Evolutionary conservation across 208 protist genomes (phyloP).

Genomic region (Lotmaria passim): DNA sequence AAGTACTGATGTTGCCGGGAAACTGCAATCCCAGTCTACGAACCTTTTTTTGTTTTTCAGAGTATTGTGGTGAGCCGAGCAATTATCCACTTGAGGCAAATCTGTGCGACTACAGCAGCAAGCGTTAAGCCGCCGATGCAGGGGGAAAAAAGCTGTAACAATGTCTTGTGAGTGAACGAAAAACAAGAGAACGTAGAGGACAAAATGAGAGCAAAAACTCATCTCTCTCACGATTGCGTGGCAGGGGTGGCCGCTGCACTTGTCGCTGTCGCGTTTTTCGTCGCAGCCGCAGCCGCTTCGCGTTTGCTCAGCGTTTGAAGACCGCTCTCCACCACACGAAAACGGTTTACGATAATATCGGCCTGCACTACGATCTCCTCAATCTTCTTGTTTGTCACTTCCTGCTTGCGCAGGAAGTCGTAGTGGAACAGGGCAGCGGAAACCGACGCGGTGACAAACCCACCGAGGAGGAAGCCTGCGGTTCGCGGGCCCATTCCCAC

Average conservation of each 20-base stretch:
- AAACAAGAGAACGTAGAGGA: neutral
- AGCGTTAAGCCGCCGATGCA: too few species aligned
- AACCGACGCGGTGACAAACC: slow-evolving; percentile 21
- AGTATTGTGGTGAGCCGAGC: too few species aligned
- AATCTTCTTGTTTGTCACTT: slow-evolving; percentile 24
- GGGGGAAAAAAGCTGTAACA: too few species aligned
- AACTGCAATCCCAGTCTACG: too few species aligned
- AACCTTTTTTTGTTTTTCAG: too few species aligned
- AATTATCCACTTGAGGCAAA: too few species aligned
- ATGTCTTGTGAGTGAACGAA: neutral
- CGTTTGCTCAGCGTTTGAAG: slow-evolving; percentile 6
- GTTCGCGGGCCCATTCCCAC: slow-evolving; percentile 23
- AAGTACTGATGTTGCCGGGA: too few species aligned
- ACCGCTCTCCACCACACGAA: slow-evolving; percentile 26
- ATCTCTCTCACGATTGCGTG: neutral
- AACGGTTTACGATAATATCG: slow-evolving; percentile 35
- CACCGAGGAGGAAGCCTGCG: slow-evolving; percentile 31
- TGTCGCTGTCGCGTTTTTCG: neutral
- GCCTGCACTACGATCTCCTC: slow-evolving; percentile 26
- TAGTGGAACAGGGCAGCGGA: slow-evolving; percentile 26
- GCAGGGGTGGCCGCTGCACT: neutral
- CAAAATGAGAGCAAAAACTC: neutral
- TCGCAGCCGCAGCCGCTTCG: neutral
- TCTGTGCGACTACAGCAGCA: too few species aligned
- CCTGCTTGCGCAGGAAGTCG: slow-evolving; percentile 38